Evolutionary conservation across 129 eudicot species (phyloP), one percentile per base, ranked within the genome.

Genomic region (Flaveria bidentis): DNA sequence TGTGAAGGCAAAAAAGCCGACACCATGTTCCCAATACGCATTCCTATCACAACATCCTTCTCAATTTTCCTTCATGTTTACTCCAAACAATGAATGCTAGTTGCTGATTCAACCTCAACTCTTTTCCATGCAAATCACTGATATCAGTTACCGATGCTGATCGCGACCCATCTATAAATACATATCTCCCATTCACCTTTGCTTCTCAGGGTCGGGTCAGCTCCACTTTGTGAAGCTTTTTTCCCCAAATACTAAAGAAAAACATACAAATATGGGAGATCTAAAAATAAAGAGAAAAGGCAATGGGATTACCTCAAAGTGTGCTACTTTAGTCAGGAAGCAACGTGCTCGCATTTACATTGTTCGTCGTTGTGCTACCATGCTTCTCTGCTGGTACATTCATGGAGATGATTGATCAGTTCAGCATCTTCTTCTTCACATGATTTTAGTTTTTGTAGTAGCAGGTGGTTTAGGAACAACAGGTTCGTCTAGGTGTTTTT

Each of bases 341-440:
- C 98, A 92, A 65, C 85, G 96, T 4, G 98, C 93, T 51, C 84
- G 96, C 1, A 83, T 89, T 45, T 92, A 92, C 85, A 92, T 92
- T 74, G 88, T 89, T 46, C 89, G 92, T 33, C 93, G 98, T 49
- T 92, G 98, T 81, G 96, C 98, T 76, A 89, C 98, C 81, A 92
- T 87, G 91, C 90, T 92, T 76, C 86, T 90, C 25, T 92, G 98
- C 39, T 92, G 87, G 90, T 92, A 92, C 84, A 87, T 92, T 83
- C 91, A 92, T 16, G 93, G 87, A 50, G 96, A 92, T 15, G 94
- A 89, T 41, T 85, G 49, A 23, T 4, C 9, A 52, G 18, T 39
- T 7, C 49, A 4, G 7, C 49, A 9, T 28, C 75, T 50, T 71
- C 58, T 9, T 39, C 5, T 14, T 14, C 25, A 36, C 7, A 5